Base-by-base conservation (phyloP, 495 filamentous ascomycete genomes). In the Aspergillus kassunensis region DNA sequence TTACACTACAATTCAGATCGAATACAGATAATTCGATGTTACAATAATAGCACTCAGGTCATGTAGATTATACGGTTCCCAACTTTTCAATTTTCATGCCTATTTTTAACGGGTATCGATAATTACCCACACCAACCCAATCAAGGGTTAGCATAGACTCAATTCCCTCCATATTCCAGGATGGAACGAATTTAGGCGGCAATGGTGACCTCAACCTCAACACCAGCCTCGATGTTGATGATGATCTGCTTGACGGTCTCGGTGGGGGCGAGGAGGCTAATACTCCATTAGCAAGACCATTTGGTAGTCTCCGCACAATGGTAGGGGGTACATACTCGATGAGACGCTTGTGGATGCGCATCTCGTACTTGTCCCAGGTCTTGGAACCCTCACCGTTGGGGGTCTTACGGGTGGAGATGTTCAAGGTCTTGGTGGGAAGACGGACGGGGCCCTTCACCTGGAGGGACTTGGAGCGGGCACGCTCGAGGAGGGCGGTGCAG, bases 211-310 rank as follows among this genome's bases (percentile, higher is more conserved):
- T 98, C 93, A 65, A 98, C 93, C 84, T 98, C 93, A 71, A 98
- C 93, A 81, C 93, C 93, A 56, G 93, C 93, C 85, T 98, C 93
- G 74, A 98, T 97, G 82, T 98, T 98, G 81, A 97, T 91, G 74
- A 98, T 98, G 82, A 98, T 97, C 83, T 96, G 91, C 86, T 98
- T 98, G 74, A 98, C 93, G 54, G 96, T 90, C 83, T 98, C 93
- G 63, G 93, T 98, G 49, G 93, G 93, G 55, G 93, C 93, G 72
- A 92, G 93, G 51, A 97, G 80, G 78, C 90, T 92, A 60, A 54
- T 53, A 1, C 16, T 15, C 0, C 2, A 27, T 53, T 46, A 53
- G 51, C 34, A 29, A 16, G 6, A 6, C 15, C 11, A 7, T 0
- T 13, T 27, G 23, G 27, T 6, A 23, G 18, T 13, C 13, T n/a